Conservation (phyloP, 306 rosid species). For the Ziziphus jujuba region DNA sequence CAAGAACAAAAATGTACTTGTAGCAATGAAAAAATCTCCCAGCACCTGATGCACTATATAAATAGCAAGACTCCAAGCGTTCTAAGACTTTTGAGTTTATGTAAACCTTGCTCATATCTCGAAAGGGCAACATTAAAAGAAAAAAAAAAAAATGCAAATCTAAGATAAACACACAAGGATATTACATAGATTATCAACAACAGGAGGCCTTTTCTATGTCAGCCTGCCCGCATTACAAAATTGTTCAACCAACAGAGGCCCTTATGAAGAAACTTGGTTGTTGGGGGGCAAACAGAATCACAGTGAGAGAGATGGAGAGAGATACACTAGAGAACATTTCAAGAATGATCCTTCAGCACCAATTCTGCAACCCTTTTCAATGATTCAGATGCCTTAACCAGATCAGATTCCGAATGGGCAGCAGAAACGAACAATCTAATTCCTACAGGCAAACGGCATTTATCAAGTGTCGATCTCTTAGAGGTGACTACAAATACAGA, state of each 20-base stretch:
- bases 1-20: too few species aligned
- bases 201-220: slow-evolving; percentile 8
- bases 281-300: not conserved
- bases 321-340: slow-evolving; percentile 16
- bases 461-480: slow-evolving; percentile 80
- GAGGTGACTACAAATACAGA: slow-evolving; percentile 65
- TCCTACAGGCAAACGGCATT: slow-evolving; percentile 75
- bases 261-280: slow-evolving; percentile 1
- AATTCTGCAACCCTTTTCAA: slow-evolving; percentile 61
- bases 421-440: slow-evolving; percentile 83
- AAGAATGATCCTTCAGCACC: slow-evolving; percentile 51
- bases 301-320: too few species aligned
- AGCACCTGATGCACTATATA: too few species aligned
- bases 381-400: slow-evolving; percentile 67
- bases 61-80: not conserved
- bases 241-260: slow-evolving; percentile 12
- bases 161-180: slow-evolving; percentile 1
- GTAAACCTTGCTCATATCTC: slow-evolving; percentile 4
- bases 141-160: slow-evolving; percentile 4
- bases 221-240: slow-evolving; percentile 13
- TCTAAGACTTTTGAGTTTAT: slow-evolving; percentile 4
- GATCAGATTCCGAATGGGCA: slow-evolving; percentile 77
- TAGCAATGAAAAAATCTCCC: too few species aligned
- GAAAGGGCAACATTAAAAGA: slow-evolving; percentile 1
- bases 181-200: slow-evolving; percentile 10